A percentile compares a stretch with the other conserved stretches of the same genome.
phyloP scores from a whole-genome alignment of 768 basidiomycete genomes.

The Mrakia frigida region DNA sequence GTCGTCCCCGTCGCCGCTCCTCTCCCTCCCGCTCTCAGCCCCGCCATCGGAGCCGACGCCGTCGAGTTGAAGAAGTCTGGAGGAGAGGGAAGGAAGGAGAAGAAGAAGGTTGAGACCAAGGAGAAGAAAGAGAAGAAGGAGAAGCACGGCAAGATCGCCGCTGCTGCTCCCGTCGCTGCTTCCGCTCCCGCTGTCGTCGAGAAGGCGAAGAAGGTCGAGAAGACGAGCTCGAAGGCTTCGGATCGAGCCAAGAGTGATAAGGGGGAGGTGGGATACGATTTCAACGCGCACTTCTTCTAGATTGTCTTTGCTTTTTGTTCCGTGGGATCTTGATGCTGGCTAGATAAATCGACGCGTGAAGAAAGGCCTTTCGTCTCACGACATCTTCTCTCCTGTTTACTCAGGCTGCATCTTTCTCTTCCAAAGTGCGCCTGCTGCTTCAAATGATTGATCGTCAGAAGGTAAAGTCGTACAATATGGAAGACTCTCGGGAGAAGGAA shows the following conservation, averaged over 20 bases:
- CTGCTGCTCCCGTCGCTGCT: constrained; percentile 33
- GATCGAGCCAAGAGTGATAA: constrained; percentile 28
- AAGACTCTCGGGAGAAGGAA: too few species aligned
- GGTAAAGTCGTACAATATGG: too few species aligned
- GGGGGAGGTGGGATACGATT: constrained; percentile 53
- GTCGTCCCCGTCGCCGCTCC: neutral
- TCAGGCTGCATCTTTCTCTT: too few species aligned
- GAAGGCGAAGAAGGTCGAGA: constrained; percentile 20
- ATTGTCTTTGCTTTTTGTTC: too few species aligned
- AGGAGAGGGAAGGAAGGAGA: constrained; percentile 29
- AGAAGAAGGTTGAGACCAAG: constrained; percentile 32
- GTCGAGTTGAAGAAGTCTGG: constrained; percentile 27
- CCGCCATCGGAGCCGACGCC: constrained; percentile 14
- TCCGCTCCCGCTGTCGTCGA: neutral
- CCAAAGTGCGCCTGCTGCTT: too few species aligned
- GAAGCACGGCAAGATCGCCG: constrained; percentile 42
- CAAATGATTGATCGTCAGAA: too few species aligned
- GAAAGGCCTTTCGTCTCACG: too few species aligned
- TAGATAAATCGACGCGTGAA: too few species aligned
- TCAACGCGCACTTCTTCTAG: constrained; percentile 54
- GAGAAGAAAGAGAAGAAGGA: constrained; percentile 33
- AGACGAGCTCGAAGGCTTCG: constrained; percentile 36
- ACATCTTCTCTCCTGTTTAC: too few species aligned
- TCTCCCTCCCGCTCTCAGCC: neutral
- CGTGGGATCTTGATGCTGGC: too few species aligned